phyloP scores from a whole-genome alignment of 139 green algal genomes.

The Pycnococcus provasolii region DNA sequence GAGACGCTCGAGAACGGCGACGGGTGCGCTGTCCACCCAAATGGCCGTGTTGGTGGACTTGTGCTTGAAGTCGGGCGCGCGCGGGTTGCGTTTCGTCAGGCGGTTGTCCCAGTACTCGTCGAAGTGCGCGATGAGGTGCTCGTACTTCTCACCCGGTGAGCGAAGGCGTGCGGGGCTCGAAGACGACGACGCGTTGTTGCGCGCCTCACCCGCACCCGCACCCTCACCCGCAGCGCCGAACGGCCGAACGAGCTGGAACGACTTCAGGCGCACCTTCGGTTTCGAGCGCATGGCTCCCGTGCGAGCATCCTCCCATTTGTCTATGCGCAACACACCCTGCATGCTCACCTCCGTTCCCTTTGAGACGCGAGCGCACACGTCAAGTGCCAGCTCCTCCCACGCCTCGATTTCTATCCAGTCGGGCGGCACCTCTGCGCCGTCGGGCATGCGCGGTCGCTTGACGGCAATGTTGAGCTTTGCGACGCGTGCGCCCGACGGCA shows the following conservation, averaged over 20 bases:
- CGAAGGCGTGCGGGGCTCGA: not conserved
- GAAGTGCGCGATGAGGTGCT: not conserved
- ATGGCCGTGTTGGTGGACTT: conserved; percentile 35
- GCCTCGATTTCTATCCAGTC: conserved; percentile 8
- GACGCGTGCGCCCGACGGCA: conserved; percentile 1
- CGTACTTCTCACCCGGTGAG: conserved; percentile 3
- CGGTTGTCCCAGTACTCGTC: conserved; percentile 42
- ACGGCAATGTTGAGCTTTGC: conserved; percentile 4
- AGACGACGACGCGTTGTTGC: not conserved
- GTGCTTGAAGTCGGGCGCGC: conserved; percentile 43
- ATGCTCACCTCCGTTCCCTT: conserved; percentile 11
- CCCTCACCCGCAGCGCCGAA: not conserved
- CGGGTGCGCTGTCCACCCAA: conserved; percentile 26
- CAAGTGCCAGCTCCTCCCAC: conserved; percentile 2
- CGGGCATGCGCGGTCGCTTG: not conserved
- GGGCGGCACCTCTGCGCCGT: not conserved
- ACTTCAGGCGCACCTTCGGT: conserved; percentile 1
- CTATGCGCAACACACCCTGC: not conserved
- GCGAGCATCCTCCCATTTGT: conserved; percentile 6
- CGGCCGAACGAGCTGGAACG: conserved; percentile 8
- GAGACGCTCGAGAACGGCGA: too few relatives aligned
- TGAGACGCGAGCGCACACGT: conserved; percentile 4
- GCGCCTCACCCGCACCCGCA: not conserved
- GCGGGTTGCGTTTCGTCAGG: conserved; percentile 35
- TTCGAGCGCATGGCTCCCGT: not conserved